Conservation (phyloP, 805 yeast species). For the Lipomyces starkeyi region DNA sequence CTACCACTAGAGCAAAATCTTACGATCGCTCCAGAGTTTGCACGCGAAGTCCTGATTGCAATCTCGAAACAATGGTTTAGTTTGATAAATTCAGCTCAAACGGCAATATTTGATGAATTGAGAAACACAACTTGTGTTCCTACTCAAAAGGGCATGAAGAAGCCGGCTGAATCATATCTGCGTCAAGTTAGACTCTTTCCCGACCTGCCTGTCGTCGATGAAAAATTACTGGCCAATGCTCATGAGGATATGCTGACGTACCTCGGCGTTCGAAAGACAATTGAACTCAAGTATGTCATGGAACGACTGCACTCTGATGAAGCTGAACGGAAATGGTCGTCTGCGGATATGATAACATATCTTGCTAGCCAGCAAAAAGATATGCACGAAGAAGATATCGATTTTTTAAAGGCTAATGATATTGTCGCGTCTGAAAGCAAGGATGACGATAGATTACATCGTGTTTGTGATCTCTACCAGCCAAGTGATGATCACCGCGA, state of each 20-base stretch:
- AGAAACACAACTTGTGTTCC: constrained; percentile 44
- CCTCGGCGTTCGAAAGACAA: constrained; percentile 49
- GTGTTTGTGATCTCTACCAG: constrained; percentile 44
- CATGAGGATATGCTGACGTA: constrained; percentile 40
- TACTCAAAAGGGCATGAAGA: constrained; percentile 48
- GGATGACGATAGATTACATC: constrained; percentile 31
- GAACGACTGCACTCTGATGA: constrained; percentile 43
- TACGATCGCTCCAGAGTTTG: constrained; percentile 40
- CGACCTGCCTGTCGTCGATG: constrained; percentile 45
- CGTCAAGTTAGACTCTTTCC: constrained; percentile 47
- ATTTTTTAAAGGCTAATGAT: constrained; percentile 40
- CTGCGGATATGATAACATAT: constrained; percentile 47
- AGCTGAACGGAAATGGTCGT: constrained; percentile 44
- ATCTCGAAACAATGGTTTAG: constrained; percentile 42
- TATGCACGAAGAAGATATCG: constrained; percentile 45
- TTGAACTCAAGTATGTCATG: constrained; percentile 49
- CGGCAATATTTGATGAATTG: constrained; percentile 31
- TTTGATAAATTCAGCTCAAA: constrained; percentile 19
- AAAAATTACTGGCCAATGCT: constrained; percentile 33
- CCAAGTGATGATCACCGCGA: constrained; percentile 42
- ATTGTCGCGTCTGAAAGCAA: constrained; percentile 42
- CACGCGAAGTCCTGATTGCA: constrained; percentile 40
- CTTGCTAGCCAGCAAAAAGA: constrained; percentile 41
- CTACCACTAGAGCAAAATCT: constrained; percentile 36
- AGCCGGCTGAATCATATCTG: constrained; percentile 47